Conservation (phyloP, 108 stramenopile species). For the Cyclotella atomus region DNA sequence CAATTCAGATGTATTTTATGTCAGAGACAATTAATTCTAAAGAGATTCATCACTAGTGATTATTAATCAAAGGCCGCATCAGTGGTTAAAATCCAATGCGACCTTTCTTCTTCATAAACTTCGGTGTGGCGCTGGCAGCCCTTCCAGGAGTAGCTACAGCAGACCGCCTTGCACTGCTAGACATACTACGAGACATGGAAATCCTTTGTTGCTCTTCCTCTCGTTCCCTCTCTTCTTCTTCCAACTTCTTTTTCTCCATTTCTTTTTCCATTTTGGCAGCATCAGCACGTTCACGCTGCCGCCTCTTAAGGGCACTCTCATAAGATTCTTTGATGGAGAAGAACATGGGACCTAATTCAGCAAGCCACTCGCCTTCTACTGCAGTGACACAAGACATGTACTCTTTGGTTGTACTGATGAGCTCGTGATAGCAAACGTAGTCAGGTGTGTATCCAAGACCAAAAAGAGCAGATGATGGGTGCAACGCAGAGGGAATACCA, state of each 20-base stretch:
- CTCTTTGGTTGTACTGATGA: slow-evolving; percentile 97
- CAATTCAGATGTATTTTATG: no score
- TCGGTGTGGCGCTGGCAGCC: slow-evolving; percentile 60
- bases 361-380: slow-evolving; percentile 99
- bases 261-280: slow-evolving; percentile 71
- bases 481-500: slow-evolving; percentile 90
- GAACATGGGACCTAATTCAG: slow-evolving; percentile 99
- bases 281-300: slow-evolving; percentile 69
- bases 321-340: slow-evolving; percentile 92
- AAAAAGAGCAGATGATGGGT: slow-evolving; percentile 91
- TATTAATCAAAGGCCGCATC: no score
- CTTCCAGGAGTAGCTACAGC: slow-evolving; percentile 75
- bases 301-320: slow-evolving; percentile 73
- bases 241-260: slow-evolving; percentile 54
- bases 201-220: slow-evolving; percentile 42
- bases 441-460: slow-evolving; percentile 99
- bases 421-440: slow-evolving; percentile 98
- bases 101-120: slow-evolving; percentile 74
- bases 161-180: slow-evolving; percentile 31
- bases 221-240: slow-evolving; percentile 52
- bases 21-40: no score
- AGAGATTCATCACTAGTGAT: no score
- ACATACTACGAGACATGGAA: slow-evolving; percentile 25
- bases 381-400: slow-evolving; percentile 99
- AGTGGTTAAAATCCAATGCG: slow-evolving; percentile 67